Base-by-base conservation (phyloP, 257 asterid genomes). In the Ocimum tenuiflorum region DNA sequence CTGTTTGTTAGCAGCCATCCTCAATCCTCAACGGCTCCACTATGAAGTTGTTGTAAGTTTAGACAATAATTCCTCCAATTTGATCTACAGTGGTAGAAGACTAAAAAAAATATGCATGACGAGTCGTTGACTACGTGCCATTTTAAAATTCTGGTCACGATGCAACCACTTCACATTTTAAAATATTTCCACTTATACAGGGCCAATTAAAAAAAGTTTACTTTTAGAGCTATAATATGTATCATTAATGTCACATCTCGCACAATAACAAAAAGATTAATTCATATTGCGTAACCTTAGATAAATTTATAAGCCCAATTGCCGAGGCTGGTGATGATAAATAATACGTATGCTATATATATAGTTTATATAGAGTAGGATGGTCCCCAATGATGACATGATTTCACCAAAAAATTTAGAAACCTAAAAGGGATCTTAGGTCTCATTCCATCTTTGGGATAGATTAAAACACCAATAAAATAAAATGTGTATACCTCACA, bases 111-210 rank as follows among this genome's bases (percentile, higher is more conserved):
- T n/a, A 61, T 19, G 24, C 27, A 31, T 42, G 42, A 58, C n/a
- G 31, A 36, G 13, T 23, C 67, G 42, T 68, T 68, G 73, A 58
- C 73, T 46, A 27, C 13, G 50, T 31, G 45, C 18, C 29, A 15
- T 15, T n/a, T n/a, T n/a, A n/a, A n/a, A n/a, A n/a, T n/a, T n/a
- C 17, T 43, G 46, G 65, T 54, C 55, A 67, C 38, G 6, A 13
- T 27, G 72, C 63, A 39, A 41, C 64, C 55, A 55, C 72, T 58
- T n/a, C 49, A 33, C 18, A 49, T 29, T 18, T 33, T 8, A 7
- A 18, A 24, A 8, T 45, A 48, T 18, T 63, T 17, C 58, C 41
- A 36, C 49, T 58, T 58, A 15, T n/a, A 15, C 29, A 31, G 45
- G 23, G 62, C 9, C 6, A 9, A 3, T 1, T 4, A 17, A n/a